phyloP scores from a whole-genome alignment of 2,329 filamentous ascomycete genomes.

The Colletotrichum filicis region DNA sequence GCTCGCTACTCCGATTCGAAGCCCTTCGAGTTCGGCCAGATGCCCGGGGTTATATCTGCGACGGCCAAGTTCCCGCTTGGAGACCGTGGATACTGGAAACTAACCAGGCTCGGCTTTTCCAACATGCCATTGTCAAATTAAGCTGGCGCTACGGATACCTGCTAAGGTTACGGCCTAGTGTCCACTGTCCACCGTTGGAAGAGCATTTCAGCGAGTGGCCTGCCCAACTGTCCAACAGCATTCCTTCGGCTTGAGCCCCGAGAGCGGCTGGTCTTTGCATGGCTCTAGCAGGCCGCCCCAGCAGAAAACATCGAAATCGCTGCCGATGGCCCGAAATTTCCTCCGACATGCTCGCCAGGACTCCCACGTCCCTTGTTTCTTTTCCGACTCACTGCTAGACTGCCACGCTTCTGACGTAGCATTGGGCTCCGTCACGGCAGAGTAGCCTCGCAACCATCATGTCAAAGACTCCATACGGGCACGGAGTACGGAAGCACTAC shows the following conservation, averaged over 20 bases:
- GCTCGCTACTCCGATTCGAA: not conserved
- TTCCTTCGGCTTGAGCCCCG: not conserved
- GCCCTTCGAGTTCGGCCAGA: conserved; percentile 23
- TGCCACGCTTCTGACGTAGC: conserved; percentile 19
- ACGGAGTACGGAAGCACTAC: too few relatives aligned
- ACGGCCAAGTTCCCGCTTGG: not conserved
- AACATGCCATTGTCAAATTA: not conserved
- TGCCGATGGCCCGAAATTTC: conserved; percentile 33
- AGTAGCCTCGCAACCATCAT: conserved; percentile 7
- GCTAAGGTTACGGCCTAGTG: not conserved
- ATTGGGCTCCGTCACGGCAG: conserved; percentile 3
- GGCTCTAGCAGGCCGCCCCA: not conserved
- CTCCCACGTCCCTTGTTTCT: conserved; percentile 16
- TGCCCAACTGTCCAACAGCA: not conserved
- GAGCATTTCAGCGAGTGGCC: not conserved
- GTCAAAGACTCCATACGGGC: not conserved
- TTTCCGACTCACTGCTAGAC: conserved; percentile 10
- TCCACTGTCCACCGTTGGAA: not conserved
- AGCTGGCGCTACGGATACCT: not conserved
- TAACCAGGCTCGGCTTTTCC: not conserved
- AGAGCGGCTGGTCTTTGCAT: not conserved
- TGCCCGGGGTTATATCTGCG: conserved; percentile 15
- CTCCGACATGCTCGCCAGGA: conserved; percentile 22
- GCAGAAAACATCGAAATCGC: conserved; percentile 15
- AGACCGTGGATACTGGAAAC: not conserved